phyloP scores from a whole-genome alignment of 257 asterid genomes.

The Scutellaria baicalensis region DNA sequence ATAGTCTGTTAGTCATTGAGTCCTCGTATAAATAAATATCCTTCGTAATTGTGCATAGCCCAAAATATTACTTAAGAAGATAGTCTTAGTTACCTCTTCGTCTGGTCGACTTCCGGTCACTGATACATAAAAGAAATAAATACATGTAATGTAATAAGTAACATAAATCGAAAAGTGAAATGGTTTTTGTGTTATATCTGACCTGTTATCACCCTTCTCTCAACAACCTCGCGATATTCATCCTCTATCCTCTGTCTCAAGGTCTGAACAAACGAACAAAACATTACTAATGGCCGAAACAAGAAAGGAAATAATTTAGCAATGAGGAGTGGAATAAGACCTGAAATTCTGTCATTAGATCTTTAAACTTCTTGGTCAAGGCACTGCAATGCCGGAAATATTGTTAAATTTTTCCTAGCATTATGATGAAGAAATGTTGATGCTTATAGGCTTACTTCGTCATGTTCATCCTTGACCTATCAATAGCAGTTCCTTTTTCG shows the following conservation, averaged over 20 bases:
- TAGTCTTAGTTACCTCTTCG: slow-evolving; percentile 53
- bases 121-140: slow-evolving; percentile 15
- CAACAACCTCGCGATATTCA: slow-evolving; percentile 90
- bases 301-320: not conserved
- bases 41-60: not conserved
- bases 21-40: slow-evolving; percentile 5
- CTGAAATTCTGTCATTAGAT: slow-evolving; percentile 79
- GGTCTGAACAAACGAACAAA: slow-evolving; percentile 28
- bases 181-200: not conserved
- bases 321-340: slow-evolving; percentile 18
- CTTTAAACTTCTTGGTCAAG: slow-evolving; percentile 64
- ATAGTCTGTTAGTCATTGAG: slow-evolving; percentile 50
- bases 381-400: slow-evolving; percentile 37
- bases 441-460: slow-evolving; percentile 41
- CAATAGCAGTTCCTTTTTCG: slow-evolving; percentile 77
- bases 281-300: not conserved
- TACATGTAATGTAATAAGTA: not conserved
- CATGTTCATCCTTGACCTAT: slow-evolving; percentile 82
- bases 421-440: not conserved
- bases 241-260: slow-evolving; percentile 71
- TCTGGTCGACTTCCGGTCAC: slow-evolving; percentile 87
- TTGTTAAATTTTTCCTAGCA: not conserved
- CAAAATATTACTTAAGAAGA: not conserved
- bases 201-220: slow-evolving; percentile 89
- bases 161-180: not conserved